Conservation (phyloP, 192 early-diverging fungal species). For the Coemansia sp. region DNA sequence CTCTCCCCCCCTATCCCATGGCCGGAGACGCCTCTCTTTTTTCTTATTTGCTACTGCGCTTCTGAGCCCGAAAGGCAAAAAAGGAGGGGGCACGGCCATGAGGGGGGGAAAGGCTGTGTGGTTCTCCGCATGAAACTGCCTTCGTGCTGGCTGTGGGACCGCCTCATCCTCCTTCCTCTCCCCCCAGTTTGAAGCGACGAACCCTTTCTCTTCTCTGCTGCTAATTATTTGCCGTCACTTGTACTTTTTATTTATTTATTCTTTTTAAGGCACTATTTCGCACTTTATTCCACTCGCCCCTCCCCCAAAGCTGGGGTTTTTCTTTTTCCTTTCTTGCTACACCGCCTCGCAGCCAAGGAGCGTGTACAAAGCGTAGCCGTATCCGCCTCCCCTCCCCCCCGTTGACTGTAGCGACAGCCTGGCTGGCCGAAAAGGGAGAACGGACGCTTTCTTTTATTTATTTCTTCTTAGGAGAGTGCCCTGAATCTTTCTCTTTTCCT, state of each 20-base stretch:
- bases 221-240: too few relatives aligned
- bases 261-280: background rate
- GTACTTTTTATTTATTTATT: background rate
- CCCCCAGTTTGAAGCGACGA: background rate
- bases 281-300: background rate
- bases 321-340: too few relatives aligned
- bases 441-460: background rate
- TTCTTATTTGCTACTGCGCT: constrained; percentile 5
- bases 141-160: constrained; percentile 1
- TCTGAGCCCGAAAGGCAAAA: background rate
- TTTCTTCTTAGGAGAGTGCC: too few relatives aligned
- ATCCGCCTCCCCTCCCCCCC: too few relatives aligned
- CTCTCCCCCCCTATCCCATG: background rate
- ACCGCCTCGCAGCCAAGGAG: too few relatives aligned
- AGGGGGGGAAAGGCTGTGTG: background rate
- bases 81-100: background rate
- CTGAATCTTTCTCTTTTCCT: background rate
- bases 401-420: too few relatives aligned
- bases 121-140: background rate
- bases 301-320: background rate
- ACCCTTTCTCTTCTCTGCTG: background rate
- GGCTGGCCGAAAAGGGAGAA: too few relatives aligned
- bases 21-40: background rate
- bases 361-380: too few relatives aligned
- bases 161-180: background rate